phyloP scores from a whole-genome alignment of 78 protist genomes.

The Guillardia theta region DNA sequence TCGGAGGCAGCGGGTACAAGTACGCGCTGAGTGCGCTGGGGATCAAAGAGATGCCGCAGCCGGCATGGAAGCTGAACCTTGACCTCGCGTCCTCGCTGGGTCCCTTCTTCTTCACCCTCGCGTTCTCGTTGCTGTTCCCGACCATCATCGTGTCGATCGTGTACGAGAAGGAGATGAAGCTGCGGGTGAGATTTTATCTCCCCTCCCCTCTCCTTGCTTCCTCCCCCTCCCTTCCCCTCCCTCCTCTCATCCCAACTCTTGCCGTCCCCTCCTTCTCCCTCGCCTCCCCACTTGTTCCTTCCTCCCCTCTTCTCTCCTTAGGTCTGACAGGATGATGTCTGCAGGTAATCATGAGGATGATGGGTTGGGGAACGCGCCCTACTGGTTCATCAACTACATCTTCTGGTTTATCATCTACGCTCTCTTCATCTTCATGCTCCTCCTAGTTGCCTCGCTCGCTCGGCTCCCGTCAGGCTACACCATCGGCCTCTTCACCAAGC shows the following conservation, averaged over 20 bases:
- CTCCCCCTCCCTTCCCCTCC: not conserved
- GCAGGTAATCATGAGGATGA: not conserved
- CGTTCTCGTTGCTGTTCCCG: not conserved
- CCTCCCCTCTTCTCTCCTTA: too few species aligned
- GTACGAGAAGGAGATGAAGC: constrained; percentile 25
- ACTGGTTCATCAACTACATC: not conserved
- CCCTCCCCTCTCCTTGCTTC: not conserved
- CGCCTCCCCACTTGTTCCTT: not conserved
- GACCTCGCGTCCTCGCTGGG: not conserved
- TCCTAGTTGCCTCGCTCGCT: not conserved
- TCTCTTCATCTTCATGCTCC: not conserved
- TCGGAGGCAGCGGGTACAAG: not conserved
- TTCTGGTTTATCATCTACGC: not conserved
- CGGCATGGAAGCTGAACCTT: not conserved
- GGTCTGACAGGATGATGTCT: not conserved
- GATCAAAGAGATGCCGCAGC: not conserved
- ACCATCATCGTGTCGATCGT: not conserved
- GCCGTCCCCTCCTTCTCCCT: not conserved
- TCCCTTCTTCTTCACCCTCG: constrained; percentile 2
- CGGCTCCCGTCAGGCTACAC: not conserved
- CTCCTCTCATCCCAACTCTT: not conserved
- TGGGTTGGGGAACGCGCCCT: not conserved
- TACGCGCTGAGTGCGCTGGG: not conserved
- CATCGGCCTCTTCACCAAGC: not conserved
- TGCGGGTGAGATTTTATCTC: too few species aligned